Evolutionary conservation across 139 green algal species (phyloP), one percentile per base, ranked within the genome.

Genomic region (Chlorella sp.): DNA sequence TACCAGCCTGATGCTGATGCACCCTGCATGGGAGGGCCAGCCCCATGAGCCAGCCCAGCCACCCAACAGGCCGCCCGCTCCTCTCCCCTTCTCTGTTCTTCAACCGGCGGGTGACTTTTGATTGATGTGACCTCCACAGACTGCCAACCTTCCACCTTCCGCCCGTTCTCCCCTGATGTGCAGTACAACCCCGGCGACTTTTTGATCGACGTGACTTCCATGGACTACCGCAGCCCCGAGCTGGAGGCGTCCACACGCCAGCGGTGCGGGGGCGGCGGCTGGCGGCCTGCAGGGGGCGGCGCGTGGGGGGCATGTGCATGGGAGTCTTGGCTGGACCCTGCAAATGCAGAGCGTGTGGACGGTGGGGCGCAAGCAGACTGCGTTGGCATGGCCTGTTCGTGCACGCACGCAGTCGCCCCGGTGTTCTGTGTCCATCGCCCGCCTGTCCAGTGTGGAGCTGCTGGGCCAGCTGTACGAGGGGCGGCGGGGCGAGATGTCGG

Each of bases 171-270:
- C 30, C 26, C 64, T 19, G 3, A 5, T 32, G 30, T 44, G 32
- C 62, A 76, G 64, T 75, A 76, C 62, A 84, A 75, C 79, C 64
- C 79, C 20, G 62, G 7, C 43, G 62, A 75, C 79, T 89, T 85
- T 70, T 88, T 92, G 65, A 64, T 93, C 43, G 88, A 92, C 38
- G n/a, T 90, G 0, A 84, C 89, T 48, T 85, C 44, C 67, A 81
- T 88, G 56, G 83, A 90, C 76, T 81, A 84, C 65, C 84, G 87
- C 65, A 73, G 81, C 24, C 69, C 85, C 0, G 83, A 88, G 74
- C n/a, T 32, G 4, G 87, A 91, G 87, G 70, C 70, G 6, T 69
- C 46, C 40, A 86, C 70, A 4, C 82, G 77, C 7, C 30, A 32
- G 17, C 86, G 51, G 51, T 60, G 51, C 51, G 51, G 51, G 51